Evolutionary conservation across 345 rosid species (phyloP).

Genomic region (Iberis pinnata): DNA sequence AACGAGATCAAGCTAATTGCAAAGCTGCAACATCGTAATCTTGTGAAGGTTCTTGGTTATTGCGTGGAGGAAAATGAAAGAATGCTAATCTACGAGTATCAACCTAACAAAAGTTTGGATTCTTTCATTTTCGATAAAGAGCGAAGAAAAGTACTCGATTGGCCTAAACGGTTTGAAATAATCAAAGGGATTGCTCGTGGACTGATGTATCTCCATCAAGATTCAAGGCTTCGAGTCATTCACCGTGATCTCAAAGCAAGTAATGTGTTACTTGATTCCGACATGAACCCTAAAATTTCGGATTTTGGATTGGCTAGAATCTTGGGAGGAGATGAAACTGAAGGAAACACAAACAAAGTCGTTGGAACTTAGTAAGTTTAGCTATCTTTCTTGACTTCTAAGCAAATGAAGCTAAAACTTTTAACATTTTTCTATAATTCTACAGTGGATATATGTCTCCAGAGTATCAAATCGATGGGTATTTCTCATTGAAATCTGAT

Average conservation of each 20-base stretch:
- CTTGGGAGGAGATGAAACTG: conserved; percentile 31
- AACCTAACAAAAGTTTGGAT: conserved; percentile 43
- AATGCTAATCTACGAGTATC: conserved; percentile 47
- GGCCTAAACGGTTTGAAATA: conserved; percentile 28
- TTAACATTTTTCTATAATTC: not conserved
- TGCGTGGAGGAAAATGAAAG: conserved; percentile 43
- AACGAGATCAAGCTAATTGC: conserved; percentile 47
- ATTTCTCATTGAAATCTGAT: conserved; percentile 32
- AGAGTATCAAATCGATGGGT: conserved; percentile 30
- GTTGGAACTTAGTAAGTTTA: conserved; percentile 34
- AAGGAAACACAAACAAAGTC: conserved; percentile 30
- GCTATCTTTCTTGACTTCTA: not conserved
- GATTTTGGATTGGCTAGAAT: conserved; percentile 36
- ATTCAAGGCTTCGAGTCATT: conserved; percentile 32
- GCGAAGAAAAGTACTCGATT: conserved; percentile 20
- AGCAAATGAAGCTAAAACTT: not conserved
- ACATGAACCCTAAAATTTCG: conserved; percentile 32
- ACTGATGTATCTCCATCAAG: conserved; percentile 36
- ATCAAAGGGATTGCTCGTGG: conserved; percentile 36
- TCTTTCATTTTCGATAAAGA: conserved; percentile 25
- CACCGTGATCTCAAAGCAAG: conserved; percentile 36
- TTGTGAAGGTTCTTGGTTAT: conserved; percentile 45
- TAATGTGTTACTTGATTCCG: conserved; percentile 29
- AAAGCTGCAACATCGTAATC: conserved; percentile 48
- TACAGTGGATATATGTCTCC: conserved; percentile 35